These are phyloP conservation scores for Triticum timopheevii DNA, from an alignment of 176 grass and related monocot genomes.

Conservation along the genomic window DNA sequence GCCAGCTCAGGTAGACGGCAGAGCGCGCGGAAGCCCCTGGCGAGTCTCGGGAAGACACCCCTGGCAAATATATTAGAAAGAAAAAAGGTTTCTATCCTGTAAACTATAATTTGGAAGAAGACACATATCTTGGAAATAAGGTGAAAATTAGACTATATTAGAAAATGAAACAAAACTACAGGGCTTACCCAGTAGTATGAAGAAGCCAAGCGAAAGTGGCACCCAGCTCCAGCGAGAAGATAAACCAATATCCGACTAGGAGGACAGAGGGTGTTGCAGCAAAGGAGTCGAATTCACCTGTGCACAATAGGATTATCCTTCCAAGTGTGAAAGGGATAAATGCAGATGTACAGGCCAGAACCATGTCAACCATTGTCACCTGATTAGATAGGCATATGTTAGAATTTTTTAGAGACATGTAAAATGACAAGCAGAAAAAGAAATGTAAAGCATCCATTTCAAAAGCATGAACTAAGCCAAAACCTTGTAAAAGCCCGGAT, in stretches of 20 bases:
- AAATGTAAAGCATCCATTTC: background rate
- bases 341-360: conserved; percentile 17
- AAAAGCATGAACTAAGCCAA: background rate
- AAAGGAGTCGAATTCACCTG: background rate
- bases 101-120: background rate
- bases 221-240: background rate
- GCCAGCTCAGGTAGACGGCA: too few species aligned
- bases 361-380: conserved; percentile 15
- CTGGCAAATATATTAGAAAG: background rate
- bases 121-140: background rate
- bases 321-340: conserved; percentile 39
- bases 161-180: too few species aligned
- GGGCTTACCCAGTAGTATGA: too few species aligned
- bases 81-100: too few species aligned
- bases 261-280: conserved; percentile 10
- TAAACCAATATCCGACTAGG: conserved; percentile 22
- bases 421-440: background rate
- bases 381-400: background rate
- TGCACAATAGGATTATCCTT: conserved; percentile 12
- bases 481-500: background rate
- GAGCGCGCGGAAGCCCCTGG: too few species aligned
- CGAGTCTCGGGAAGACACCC: too few species aligned
- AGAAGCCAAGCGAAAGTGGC: background rate
- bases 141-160: background rate
- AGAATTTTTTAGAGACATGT: background rate